Percentiles rank a stretch among this genome's conserved stretches.
These are phyloP conservation scores for Pseudonitzschia multistriata DNA, from an alignment of 108 stramenopile genomes.

Conservation along the genomic window DNA sequence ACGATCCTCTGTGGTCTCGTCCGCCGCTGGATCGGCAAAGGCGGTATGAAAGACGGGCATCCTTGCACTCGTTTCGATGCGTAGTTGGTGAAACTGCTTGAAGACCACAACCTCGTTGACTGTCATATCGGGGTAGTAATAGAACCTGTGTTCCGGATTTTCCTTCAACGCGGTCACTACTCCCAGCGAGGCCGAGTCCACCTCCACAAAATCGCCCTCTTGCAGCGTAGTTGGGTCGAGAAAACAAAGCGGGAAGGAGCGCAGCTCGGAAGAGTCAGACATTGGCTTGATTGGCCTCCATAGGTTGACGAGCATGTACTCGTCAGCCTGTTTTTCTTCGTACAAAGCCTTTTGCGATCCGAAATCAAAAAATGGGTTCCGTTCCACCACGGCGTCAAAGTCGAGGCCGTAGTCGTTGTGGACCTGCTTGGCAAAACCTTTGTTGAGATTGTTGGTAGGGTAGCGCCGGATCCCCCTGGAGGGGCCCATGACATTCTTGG, in stretches of 20 bases:
- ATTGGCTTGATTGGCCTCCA: background rate
- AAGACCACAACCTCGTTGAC: slow-evolving; percentile 9
- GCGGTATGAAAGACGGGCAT: slow-evolving; percentile 1
- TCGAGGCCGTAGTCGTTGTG: background rate
- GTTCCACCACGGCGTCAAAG: background rate
- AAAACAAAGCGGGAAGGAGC: background rate
- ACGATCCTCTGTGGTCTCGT: slow-evolving; percentile 1
- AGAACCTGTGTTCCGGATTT: slow-evolving; percentile 3
- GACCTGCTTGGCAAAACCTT: background rate
- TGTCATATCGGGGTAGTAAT: slow-evolving; percentile 4
- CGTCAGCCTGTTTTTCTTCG: background rate
- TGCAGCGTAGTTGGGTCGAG: background rate
- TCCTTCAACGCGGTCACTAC: background rate
- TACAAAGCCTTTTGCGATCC: background rate
- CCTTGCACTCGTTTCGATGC: background rate
- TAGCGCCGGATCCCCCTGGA: background rate
- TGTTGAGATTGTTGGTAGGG: background rate
- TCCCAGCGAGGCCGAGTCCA: background rate
- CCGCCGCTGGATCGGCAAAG: background rate
- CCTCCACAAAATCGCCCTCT: background rate
- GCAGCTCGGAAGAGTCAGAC: background rate
- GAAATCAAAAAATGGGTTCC: background rate
- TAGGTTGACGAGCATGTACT: background rate
- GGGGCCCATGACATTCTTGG: background rate
- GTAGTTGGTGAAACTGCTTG: background rate